Evolutionary conservation across 2,329 filamentous ascomycete genomes (phyloP).

Genomic region (Penicillium frequentans): DNA sequence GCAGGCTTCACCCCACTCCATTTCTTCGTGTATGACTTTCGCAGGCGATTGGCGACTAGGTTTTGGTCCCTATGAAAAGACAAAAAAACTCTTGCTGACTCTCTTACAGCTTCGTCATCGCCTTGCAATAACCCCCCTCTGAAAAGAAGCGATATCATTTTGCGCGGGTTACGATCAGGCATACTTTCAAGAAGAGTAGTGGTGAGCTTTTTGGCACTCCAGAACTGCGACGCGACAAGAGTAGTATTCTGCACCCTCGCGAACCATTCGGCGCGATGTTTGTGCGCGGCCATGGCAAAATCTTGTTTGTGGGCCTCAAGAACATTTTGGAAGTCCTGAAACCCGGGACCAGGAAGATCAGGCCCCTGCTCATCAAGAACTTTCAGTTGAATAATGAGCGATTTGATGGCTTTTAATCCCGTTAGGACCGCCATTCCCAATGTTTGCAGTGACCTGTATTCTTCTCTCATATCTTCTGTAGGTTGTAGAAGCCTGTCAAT

Average conservation of each 20-base stretch:
- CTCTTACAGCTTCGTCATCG: neutral
- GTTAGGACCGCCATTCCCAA: neutral
- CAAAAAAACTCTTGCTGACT: neutral
- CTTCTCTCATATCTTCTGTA: neutral
- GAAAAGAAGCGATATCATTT: neutral
- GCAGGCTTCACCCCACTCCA: slow-evolving; percentile 5
- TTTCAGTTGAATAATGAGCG: neutral
- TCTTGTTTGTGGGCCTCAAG: neutral
- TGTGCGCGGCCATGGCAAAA: neutral
- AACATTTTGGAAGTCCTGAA: neutral
- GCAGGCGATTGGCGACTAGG: neutral
- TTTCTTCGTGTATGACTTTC: slow-evolving; percentile 6
- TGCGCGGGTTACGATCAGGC: neutral
- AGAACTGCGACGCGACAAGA: neutral
- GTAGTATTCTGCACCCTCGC: neutral
- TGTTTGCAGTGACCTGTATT: neutral
- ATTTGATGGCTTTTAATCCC: neutral
- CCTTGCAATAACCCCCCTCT: neutral
- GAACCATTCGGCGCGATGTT: neutral
- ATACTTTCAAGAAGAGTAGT: neutral
- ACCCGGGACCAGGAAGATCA: neutral
- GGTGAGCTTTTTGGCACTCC: neutral
- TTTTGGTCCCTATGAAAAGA: neutral
- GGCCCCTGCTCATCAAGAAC: neutral
- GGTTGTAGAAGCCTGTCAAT: slow-evolving; percentile 18